Percentiles rank a stretch among this genome's conserved stretches.
Evolutionary conservation across 495 filamentous ascomycete genomes (phyloP).

Genomic region (Penicillium odoratum): DNA sequence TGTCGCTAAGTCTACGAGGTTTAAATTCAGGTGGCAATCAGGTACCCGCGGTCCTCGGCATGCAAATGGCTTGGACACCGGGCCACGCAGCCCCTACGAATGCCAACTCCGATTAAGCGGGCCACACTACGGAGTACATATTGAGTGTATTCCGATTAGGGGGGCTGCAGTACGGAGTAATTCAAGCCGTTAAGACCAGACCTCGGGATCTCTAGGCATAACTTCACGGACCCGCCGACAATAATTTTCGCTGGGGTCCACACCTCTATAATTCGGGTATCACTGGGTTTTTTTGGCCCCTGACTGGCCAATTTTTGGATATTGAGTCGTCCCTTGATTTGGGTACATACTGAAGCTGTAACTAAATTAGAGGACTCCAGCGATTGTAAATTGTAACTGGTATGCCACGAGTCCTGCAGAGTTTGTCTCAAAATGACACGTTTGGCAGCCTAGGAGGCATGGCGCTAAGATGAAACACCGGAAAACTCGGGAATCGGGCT

Average conservation of each 20-base stretch:
- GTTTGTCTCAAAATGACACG: background rate
- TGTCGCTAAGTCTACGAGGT: too few relatives aligned
- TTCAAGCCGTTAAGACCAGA: too few relatives aligned
- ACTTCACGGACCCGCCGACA: background rate
- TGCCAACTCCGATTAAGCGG: background rate
- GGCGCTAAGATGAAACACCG: constrained; percentile 6
- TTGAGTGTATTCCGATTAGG: too few relatives aligned
- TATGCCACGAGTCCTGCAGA: background rate
- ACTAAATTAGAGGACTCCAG: too few relatives aligned
- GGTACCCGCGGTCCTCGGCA: background rate
- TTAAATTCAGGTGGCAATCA: background rate
- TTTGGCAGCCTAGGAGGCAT: background rate
- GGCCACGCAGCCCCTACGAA: background rate
- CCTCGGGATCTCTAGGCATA: background rate
- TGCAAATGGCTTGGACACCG: background rate
- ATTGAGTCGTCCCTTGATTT: too few relatives aligned
- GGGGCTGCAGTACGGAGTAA: too few relatives aligned
- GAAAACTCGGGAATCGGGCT: background rate
- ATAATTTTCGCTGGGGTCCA: background rate
- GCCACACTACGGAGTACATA: background rate
- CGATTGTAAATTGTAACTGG: too few relatives aligned
- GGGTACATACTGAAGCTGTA: too few relatives aligned
- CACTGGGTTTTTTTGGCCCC: too few relatives aligned
- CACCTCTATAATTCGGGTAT: too few relatives aligned
- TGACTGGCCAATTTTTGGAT: too few relatives aligned